phyloP scores from a whole-genome alignment of 345 rosid genomes.

The Lenwebbia sp. region DNA sequence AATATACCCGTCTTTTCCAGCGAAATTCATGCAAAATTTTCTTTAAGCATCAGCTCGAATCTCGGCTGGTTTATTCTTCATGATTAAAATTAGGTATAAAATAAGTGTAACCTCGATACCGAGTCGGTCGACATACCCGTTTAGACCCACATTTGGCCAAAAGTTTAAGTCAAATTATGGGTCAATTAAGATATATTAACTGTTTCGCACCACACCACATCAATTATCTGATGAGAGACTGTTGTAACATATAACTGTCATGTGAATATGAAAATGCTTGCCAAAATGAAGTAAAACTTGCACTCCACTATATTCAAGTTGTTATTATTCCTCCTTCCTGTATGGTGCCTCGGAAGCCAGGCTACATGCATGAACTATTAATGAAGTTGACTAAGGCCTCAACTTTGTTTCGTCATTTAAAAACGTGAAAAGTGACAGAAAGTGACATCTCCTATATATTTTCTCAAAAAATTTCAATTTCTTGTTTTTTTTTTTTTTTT shows the following conservation, averaged over 20 bases:
- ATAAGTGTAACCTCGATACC: not conserved
- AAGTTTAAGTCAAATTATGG: not conserved
- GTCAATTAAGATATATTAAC: not conserved
- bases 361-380: not conserved
- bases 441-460: not conserved
- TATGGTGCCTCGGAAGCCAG: not conserved
- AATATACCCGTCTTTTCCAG: not conserved
- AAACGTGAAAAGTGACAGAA: not conserved
- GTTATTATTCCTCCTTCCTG: not conserved
- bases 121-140: accelerated
- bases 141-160: accelerated
- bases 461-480: no score
- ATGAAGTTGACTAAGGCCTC: not conserved
- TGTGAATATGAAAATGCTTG: not conserved
- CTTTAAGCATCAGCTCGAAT: not conserved
- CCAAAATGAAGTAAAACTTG: not conserved
- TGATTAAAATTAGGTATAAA: not conserved
- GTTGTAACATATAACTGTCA: not conserved
- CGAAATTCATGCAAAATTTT: not conserved
- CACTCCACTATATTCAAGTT: not conserved
- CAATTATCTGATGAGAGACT: not conserved
- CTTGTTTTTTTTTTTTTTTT: not conserved
- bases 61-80: not conserved
- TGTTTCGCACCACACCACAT: accelerated
- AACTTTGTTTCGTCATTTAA: not conserved